Conservation (phyloP, 2,329 filamentous ascomycete species). For the Boeremia exigua region DNA sequence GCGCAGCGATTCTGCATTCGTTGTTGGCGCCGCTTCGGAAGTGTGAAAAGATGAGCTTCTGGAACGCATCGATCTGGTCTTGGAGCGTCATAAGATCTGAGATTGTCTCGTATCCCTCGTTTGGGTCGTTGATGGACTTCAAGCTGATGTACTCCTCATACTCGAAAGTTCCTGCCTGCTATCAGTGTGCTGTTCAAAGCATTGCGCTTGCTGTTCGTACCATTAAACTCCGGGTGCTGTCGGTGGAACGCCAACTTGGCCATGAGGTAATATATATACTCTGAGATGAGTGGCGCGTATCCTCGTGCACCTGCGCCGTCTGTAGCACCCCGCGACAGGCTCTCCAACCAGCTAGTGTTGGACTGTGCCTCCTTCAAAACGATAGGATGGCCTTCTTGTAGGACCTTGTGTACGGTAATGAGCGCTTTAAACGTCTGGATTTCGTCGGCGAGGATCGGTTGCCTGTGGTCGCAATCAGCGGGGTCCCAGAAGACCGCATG, state of each 20-base stretch:
- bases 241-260: conserved; percentile 97
- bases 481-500: background rate
- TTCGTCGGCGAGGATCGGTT: conserved; percentile 97
- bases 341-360: conserved; percentile 90
- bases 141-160: conserved; percentile 99
- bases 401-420: conserved; percentile 95
- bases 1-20: conserved; percentile 91
- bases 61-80: conserved; percentile 97
- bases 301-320: conserved; percentile 81
- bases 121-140: conserved; percentile 97
- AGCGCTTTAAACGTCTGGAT: conserved; percentile 98
- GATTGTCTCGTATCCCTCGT: conserved; percentile 96
- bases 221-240: conserved; percentile 97
- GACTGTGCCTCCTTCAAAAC: conserved; percentile 87
- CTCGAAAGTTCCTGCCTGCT: conserved; percentile 75
- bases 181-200: conserved; percentile 22
- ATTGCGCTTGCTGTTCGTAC: conserved; percentile 49
- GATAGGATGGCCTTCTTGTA: conserved; percentile 93
- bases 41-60: conserved; percentile 97
- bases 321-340: conserved; percentile 79
- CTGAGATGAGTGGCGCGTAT: conserved; percentile 89
- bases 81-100: conserved; percentile 95
- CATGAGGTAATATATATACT: conserved; percentile 95
- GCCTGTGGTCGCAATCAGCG: conserved; percentile 59
- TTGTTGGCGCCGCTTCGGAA: conserved; percentile 92